A percentile compares a stretch with the other conserved stretches of the same genome.
These are phyloP conservation scores for Globisporangium rhizosaccharum DNA, from an alignment of 352 stramenopile genomes.

Conservation along the genomic window DNA sequence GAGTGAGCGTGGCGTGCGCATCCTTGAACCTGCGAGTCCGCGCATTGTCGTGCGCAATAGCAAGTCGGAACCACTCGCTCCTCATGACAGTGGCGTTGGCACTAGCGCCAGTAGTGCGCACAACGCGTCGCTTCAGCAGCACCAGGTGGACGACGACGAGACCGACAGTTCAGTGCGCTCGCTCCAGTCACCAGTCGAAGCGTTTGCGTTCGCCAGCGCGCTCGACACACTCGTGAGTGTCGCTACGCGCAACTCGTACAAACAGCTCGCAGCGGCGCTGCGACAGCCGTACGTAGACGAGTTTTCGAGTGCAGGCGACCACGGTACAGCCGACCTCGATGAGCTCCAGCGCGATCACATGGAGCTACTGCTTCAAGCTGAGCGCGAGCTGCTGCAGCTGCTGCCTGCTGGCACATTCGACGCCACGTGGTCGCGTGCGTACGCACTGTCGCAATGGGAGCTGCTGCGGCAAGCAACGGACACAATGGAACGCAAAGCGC, in stretches of 20 bases:
- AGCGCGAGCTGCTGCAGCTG: slow-evolving; percentile 10
- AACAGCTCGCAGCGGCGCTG: neutral
- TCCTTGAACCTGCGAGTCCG: too few relatives aligned
- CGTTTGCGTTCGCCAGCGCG: slow-evolving; percentile 3
- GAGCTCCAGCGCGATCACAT: slow-evolving; percentile 10
- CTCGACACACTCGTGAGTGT: slow-evolving; percentile 3
- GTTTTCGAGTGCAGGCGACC: slow-evolving; percentile 1
- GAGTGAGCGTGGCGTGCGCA: too few relatives aligned
- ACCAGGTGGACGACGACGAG: neutral
- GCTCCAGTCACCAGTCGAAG: neutral
- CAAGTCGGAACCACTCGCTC: too few relatives aligned
- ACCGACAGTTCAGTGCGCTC: neutral
- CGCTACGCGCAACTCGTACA: neutral
- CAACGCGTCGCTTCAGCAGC: neutral
- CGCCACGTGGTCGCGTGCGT: slow-evolving; percentile 13
- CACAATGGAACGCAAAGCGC: slow-evolving; percentile 2
- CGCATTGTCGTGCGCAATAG: too few relatives aligned
- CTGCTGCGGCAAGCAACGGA: slow-evolving; percentile 11
- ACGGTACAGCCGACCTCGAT: slow-evolving; percentile 1
- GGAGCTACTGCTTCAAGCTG: slow-evolving; percentile 11
- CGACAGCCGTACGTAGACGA: slow-evolving; percentile 6
- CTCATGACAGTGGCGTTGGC: too few relatives aligned
- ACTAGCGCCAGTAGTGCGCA: neutral
- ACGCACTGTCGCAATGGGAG: slow-evolving; percentile 17
- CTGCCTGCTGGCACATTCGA: neutral